Evolutionary conservation across 192 early-diverging fungal species (phyloP).

Genomic region (Geranomyces variabilis): DNA sequence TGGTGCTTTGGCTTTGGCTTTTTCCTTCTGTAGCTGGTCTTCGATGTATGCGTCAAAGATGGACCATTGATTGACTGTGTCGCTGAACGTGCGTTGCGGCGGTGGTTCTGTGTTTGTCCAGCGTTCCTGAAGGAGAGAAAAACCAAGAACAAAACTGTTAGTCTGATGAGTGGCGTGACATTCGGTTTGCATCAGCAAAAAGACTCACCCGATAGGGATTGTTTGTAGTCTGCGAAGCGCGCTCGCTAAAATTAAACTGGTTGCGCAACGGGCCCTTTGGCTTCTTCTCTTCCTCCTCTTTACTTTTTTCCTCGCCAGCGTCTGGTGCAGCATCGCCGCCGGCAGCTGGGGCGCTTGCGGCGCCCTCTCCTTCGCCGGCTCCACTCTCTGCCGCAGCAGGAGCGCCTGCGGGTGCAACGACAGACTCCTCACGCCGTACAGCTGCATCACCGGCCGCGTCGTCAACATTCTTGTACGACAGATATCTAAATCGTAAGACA

Average conservation of each 20-base stretch:
- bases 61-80: conserved; percentile 65
- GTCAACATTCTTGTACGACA: conserved; percentile 48
- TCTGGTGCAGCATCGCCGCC: conserved; percentile 22
- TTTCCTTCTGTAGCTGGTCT: conserved; percentile 62
- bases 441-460: conserved; percentile 5
- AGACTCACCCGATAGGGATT: conserved; percentile 57
- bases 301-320: conserved; percentile 3
- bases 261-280: conserved; percentile 53
- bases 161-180: not conserved
- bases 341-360: conserved; percentile 24
- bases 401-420: conserved; percentile 22
- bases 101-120: conserved; percentile 68
- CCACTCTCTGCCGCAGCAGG: not conserved
- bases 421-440: not conserved
- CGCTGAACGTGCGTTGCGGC: conserved; percentile 53
- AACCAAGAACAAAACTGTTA: not conserved
- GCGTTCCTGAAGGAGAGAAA: conserved; percentile 44
- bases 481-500: conserved; percentile 40
- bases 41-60: conserved; percentile 69
- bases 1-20: conserved; percentile 55
- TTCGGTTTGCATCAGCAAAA: not conserved
- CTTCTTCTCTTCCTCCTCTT: conserved; percentile 52
- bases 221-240: conserved; percentile 63
- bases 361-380: conserved; percentile 23
- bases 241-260: conserved; percentile 68